Base-by-base conservation (phyloP, 805 yeast species). In the Wickerhamomyces bisporus region DNA sequence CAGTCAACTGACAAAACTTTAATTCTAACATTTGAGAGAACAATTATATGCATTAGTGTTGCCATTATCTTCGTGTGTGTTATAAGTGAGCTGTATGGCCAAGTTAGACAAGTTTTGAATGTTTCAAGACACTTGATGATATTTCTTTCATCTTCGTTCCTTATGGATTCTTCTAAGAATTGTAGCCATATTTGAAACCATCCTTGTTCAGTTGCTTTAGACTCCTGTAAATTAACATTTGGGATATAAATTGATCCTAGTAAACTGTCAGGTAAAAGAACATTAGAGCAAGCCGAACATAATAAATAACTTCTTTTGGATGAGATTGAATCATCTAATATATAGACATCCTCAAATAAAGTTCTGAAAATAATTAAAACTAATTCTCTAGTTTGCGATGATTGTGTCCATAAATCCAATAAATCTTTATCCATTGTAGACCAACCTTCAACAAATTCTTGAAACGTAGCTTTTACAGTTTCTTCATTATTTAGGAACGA, bases 281-380 rank as follows among this genome's bases (percentile, higher is more conserved):
- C 75, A 60, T 88, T 86, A 6, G 91, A 85, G 56, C 95, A 82
- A 35, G 87, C 72, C 24, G 95, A 87, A 35, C 83, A 81, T 27
- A 91, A 70, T 1, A 84, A 73, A n/a, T 77, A 71, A 40, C 82
- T 76, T 52, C 98, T 71, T 48, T 79, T 82, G 25, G 89, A 70
- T 2, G 96, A 96, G 16, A 87, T 75, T 18, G 96, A 83, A 56
- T 93, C 99, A 48, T 93, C 98, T 34, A 93, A 68, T 36, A 94
- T 66, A 55, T 87, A 93, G 10, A 93, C 77, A 56, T 93, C 99
- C 62, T 93, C 99, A 55, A 91, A 93, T 14, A 93, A 62, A 4
- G 94, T 87, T 53, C 96, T 69, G 47, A 86, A 75, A 6, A 93
- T 83, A 33, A 84, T 77, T 18, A 91, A 64, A 3, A 89, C 70